Percentiles rank a stretch among this genome's conserved stretches.
phyloP scores from a whole-genome alignment of 768 basidiomycete genomes.

The Boletus subcaerulescens region DNA sequence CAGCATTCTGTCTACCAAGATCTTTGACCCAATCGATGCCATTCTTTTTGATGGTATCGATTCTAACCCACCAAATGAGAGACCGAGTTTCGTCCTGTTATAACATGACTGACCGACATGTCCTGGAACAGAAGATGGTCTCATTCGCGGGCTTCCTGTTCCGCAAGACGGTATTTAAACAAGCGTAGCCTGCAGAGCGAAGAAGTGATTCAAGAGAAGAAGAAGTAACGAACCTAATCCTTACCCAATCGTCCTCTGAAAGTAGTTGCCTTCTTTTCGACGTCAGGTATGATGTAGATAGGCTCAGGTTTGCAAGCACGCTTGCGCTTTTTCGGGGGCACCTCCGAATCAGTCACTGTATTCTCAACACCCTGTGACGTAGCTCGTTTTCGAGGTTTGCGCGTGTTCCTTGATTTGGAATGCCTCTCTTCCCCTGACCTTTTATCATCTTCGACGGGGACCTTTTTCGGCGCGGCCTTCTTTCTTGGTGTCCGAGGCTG shows the following conservation, averaged over 20 bases:
- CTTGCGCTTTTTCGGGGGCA: slow-evolving; percentile 26
- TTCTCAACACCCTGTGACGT: slow-evolving; percentile 12
- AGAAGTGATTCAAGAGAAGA: slow-evolving; percentile 1
- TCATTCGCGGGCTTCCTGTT: slow-evolving; percentile 61
- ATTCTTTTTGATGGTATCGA: slow-evolving; percentile 75
- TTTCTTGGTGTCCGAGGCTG: background rate
- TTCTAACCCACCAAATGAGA: slow-evolving; percentile 36
- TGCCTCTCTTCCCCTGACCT: background rate
- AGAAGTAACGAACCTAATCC: background rate
- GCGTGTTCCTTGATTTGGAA: background rate
- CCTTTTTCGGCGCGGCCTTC: background rate
- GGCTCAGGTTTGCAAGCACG: slow-evolving; percentile 42
- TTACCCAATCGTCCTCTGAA: slow-evolving; percentile 66
- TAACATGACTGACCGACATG: slow-evolving; percentile 46
- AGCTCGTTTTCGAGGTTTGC: slow-evolving; percentile 11
- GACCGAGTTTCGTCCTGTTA: background rate
- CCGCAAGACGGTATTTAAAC: slow-evolving; percentile 80
- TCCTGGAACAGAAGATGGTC: slow-evolving; percentile 73
- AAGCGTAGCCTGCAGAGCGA: slow-evolving; percentile 60
- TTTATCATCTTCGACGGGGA: background rate
- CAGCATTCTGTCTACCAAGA: slow-evolving; percentile 69
- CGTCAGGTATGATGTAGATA: slow-evolving; percentile 68
- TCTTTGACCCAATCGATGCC: slow-evolving; percentile 83
- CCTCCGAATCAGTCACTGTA: background rate
- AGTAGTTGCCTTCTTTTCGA: slow-evolving; percentile 60